Evolutionary conservation across 768 basidiomycete genomes (phyloP), one percentile per base, ranked within the genome.

Genomic region (Boletus eberwhitei): DNA sequence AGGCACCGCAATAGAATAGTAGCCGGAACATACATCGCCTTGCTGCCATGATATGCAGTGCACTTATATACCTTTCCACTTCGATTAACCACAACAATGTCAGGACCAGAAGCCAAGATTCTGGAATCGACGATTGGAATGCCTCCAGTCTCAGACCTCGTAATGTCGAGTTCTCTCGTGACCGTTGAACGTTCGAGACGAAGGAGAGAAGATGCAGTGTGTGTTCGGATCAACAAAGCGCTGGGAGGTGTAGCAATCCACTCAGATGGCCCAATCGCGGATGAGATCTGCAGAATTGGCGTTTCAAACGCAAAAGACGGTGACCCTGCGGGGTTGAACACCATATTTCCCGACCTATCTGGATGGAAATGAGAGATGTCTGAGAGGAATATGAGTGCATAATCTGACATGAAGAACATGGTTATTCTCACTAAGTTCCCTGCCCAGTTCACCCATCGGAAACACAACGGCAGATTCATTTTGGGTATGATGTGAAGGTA

Each of bases 241-340:
- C 59, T 65, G 22, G 54, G 62, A 16, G 58, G 50, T 16, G 48
- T 29, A 14, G 55, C 43, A 42, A 32, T 54, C 64, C 55, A 50
- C 35, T 59, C 48, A 31, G 58, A 49, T 42, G 63, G 48, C 36
- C 31, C 19, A 41, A 63, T 59, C 4, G 76, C 72, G n/a, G 76
- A 63, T 6, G 71, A 67, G 44, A 90, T 73, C 59, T 91, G 89
- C 49, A 77, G 75, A 49, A 92, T 87, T 13, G 89, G 87, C 3
- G 88, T 88, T 19, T 78, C 70, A 55, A 88, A 89, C 3, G 71
- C 70, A 55, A 72, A 71, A 7, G 74, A 64, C 5, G 83, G 73
- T 5, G 58, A 69, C 2, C 73, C 73, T 66, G 76, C 42, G 79
- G 77, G 24, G 61, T 39, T 47, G 43, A 71, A 58, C 36, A 63